Evolutionary conservation across 495 filamentous ascomycete species (phyloP).

Genomic region (Penicillium goetzii): DNA sequence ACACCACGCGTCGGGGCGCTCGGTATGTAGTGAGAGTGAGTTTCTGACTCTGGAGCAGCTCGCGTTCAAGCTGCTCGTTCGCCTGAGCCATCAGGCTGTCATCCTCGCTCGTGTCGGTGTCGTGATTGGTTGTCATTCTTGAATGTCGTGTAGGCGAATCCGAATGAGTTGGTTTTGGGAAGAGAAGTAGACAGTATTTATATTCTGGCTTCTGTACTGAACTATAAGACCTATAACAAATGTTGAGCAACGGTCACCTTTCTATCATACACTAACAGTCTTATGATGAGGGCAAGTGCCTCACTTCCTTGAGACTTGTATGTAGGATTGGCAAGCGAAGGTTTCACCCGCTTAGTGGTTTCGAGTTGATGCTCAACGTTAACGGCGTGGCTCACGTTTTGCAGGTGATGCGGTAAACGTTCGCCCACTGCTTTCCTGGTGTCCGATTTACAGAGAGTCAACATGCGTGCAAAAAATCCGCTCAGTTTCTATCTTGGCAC

Average conservation of each 20-base stretch:
- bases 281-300: background rate
- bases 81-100: constrained; percentile 1
- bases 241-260: constrained; percentile 2
- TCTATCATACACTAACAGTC: constrained; percentile 2
- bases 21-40: constrained; percentile 1
- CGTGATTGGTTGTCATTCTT: constrained; percentile 6
- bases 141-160: background rate
- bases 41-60: constrained; percentile 1
- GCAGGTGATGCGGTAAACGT: background rate
- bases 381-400: background rate
- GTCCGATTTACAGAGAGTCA: background rate
- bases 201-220: background rate
- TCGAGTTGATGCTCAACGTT: background rate
- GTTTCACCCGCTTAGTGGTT: background rate
- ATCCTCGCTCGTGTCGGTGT: constrained; percentile 5
- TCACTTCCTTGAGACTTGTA: background rate
- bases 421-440: background rate
- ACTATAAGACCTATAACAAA: background rate
- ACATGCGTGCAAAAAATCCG: background rate
- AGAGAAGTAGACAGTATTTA: background rate
- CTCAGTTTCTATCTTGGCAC: background rate
- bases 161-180: background rate
- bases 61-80: constrained; percentile 5
- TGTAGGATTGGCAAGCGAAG: constrained; percentile 1
- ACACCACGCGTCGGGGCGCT: background rate